Base-by-base conservation (phyloP, 2,329 filamentous ascomycete species). In the Trichoderma citrinoviride region DNA sequence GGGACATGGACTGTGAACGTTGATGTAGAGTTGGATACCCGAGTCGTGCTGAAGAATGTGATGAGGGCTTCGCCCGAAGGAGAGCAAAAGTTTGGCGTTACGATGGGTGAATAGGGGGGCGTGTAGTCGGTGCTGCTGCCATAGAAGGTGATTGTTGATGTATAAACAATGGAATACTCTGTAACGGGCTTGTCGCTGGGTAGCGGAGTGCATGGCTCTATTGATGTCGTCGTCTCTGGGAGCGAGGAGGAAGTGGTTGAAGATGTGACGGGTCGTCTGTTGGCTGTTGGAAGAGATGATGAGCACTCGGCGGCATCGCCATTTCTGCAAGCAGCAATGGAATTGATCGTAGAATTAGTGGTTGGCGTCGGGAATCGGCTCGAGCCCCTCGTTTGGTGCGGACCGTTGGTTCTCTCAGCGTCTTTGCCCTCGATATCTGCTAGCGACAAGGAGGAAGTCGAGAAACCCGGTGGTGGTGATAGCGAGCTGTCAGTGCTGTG, bases 121-220 rank as follows among this genome's bases (percentile, higher is more conserved):
- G 77, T 83, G 68, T 85, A 85, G 61, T 82, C 77, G 25, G 70
- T 73, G 4, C 75, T 77, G 61, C 82, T 76, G 17, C 79, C 81
- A 8, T 71, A 76, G 71, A 83, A 81, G 19, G 83, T 85, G 56
- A 80, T 75, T 1, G 83, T 85, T 23, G 79, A 74, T 3, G 81
- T 83, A 73, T 84, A 77, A 19, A 83, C 71, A 41, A 84, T 75
- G 3, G 77, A 79, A 71, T 78, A 82, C 10, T 77, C 70, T 1
- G 75, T 80, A 5, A 77, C 66, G 7, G 73, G 72, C 50, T 77
- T 75, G 19, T 70, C 65, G 2, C 65, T 64, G 6, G 68, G 58
- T 0, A 75, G 64, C n/a, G 71, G 70, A 14, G 75, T 79, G 67
- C 80, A 81, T 6, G 72, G 69, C 14, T 71, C 66, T 14, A 68